These are phyloP conservation scores for Leishmania major DNA, from an alignment of 208 protist species.

Conservation along the genomic window DNA sequence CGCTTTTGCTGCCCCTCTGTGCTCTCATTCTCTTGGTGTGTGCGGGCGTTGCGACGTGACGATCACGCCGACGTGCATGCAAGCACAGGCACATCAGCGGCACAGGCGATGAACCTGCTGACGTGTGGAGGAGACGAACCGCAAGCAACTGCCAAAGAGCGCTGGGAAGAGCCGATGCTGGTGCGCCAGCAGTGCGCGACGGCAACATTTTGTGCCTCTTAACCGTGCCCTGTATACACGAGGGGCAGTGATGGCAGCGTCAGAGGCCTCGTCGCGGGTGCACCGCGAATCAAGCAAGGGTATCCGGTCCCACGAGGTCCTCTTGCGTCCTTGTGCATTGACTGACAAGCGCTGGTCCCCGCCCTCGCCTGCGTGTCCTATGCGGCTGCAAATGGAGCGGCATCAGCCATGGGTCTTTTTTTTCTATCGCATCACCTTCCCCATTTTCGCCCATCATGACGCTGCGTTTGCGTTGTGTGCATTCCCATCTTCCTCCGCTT, in stretches of 20 bases:
- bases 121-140: not conserved
- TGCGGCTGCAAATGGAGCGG: not conserved
- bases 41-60: not conserved
- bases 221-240: not conserved
- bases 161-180: not conserved
- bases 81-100: not conserved
- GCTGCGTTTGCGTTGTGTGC: not conserved
- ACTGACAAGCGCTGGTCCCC: not conserved
- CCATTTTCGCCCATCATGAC: not conserved
- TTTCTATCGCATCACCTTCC: not conserved
- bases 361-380: not conserved
- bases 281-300: not conserved
- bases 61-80: not conserved
- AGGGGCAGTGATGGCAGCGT: not conserved
- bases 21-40: not conserved
- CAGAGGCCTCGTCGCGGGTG: not conserved
- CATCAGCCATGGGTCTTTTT: not conserved
- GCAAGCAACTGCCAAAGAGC: not conserved
- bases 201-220: not conserved
- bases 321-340: not conserved
- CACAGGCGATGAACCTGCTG: not conserved
- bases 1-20: not conserved
- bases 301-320: not conserved
- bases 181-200: not conserved
- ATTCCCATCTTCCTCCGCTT: too few species aligned